Evolutionary conservation across 2,329 filamentous ascomycete species (phyloP), one percentile per base, ranked within the genome.

Genomic region (Myriosclerotinia curreyana): DNA sequence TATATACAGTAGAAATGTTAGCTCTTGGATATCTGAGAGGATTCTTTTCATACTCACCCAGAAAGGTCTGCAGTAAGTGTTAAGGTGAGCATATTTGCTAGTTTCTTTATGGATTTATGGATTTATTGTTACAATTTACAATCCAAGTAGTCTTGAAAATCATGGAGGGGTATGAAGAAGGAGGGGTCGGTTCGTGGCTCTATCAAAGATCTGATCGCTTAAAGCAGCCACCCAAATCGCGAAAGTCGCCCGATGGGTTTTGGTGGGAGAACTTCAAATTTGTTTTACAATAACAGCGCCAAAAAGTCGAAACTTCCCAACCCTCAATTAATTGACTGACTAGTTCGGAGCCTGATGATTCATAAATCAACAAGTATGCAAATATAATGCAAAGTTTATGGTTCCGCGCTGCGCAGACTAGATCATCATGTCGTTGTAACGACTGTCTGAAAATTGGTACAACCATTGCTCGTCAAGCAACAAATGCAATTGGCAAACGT

Each of bases 31-130:
- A 5, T 5, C 28, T 31, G 5, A 31, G 17, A 31, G 38, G 42
- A n/a, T 56, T 17, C 8, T 42, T 28, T n/a, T 31, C 1, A 34
- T 52, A 75, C 80, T 67, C 79, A 91, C 89, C 89, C 89, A 65
- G 81, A 80, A 66, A 91, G 76, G 73, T 92, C 89, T 5, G 89
- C 89, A 42, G 82, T 89, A 46, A 92, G 76, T 56, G 80, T 80
- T 38, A 92, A 80, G 54, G 85, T 83, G 70, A 88, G 84, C 89
- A 91, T 74, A n/a, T 62, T 66, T 31, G 52, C 49, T 22, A n/a
- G 58, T 55, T 65, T 40, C 15, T n/a, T 59, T 36, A 22, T 28
- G 34, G 40, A 36, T 25, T 8, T 46, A 46, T 15, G 1, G 38
- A 31, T 31, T 25, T 59, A 22, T 42, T 44, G 46, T 51, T 49